Evolutionary conservation across 78 protist genomes (phyloP).

Genomic region (Thecamonas trahens): DNA sequence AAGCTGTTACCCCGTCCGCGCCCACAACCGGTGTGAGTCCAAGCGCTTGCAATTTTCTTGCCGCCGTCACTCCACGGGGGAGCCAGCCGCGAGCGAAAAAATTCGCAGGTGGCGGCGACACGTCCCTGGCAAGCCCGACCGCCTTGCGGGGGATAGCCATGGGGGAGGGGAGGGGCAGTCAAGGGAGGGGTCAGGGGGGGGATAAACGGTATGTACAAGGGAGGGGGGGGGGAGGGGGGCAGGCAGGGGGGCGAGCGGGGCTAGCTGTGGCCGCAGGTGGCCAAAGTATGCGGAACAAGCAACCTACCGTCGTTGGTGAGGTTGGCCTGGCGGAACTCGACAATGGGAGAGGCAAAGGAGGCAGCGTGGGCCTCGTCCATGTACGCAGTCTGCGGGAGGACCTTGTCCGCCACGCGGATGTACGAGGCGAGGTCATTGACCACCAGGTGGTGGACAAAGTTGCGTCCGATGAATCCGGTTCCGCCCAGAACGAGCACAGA

Average conservation of each 20-base stretch:
- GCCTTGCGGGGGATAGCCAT: too few relatives aligned
- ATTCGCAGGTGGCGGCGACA: too few relatives aligned
- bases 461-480: constrained; percentile 86
- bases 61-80: too few relatives aligned
- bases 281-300: too few relatives aligned
- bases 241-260: too few relatives aligned
- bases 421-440: constrained; percentile 40
- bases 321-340: constrained; percentile 75
- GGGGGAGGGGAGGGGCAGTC: neutral
- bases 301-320: constrained; percentile 34
- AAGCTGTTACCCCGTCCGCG: constrained; percentile 1
- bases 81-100: too few relatives aligned
- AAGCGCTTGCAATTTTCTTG: neutral
- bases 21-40: neutral
- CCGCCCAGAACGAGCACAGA: constrained; percentile 85
- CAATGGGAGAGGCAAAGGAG: constrained; percentile 41
- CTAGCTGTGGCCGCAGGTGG: too few relatives aligned
- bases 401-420: constrained; percentile 86
- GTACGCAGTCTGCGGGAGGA: constrained; percentile 68
- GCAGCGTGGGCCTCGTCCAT: constrained; percentile 30
- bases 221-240: neutral
- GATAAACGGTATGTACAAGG: too few relatives aligned
- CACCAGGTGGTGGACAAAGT: constrained; percentile 70
- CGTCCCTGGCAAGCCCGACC: too few relatives aligned
- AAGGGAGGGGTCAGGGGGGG: neutral